Conservation (phyloP, 2,329 filamentous ascomycete species). For the Ceratocystis ficicola region DNA sequence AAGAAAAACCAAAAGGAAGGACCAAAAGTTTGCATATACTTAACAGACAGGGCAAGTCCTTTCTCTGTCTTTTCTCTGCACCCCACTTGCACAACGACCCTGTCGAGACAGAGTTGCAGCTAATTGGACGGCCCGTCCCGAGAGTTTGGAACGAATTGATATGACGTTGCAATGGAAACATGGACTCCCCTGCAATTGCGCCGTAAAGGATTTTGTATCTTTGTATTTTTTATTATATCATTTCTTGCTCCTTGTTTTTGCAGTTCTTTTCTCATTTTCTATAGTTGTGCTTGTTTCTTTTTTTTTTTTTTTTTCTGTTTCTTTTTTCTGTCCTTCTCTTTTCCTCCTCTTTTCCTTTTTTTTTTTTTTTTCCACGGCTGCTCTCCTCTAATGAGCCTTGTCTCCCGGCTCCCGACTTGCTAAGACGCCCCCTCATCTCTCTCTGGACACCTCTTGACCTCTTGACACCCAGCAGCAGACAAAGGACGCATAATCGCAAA, state of each 20-base stretch:
- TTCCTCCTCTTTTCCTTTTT: no score
- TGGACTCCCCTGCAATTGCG: background rate
- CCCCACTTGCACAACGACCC: background rate
- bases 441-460: no score
- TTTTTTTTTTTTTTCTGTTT: no score
- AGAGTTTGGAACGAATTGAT: background rate
- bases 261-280: no score
- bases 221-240: background rate
- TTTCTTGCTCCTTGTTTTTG: background rate
- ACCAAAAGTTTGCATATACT: background rate
- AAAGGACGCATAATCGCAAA: no score
- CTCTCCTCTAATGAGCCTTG: no score
- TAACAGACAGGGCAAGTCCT: background rate
- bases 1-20: background rate
- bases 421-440: no score
- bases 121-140: slow-evolving; percentile 3
- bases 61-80: background rate
- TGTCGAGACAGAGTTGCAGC: background rate
- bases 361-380: no score
- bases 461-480: no score
- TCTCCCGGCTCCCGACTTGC: no score
- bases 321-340: no score
- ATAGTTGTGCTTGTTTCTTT: no score
- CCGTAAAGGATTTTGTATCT: background rate
- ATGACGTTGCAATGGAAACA: background rate